A percentile compares a stretch with the other conserved stretches of the same genome.
phyloP scores from a whole-genome alignment of 345 rosid species.

The Noccaea caerulescens region DNA sequence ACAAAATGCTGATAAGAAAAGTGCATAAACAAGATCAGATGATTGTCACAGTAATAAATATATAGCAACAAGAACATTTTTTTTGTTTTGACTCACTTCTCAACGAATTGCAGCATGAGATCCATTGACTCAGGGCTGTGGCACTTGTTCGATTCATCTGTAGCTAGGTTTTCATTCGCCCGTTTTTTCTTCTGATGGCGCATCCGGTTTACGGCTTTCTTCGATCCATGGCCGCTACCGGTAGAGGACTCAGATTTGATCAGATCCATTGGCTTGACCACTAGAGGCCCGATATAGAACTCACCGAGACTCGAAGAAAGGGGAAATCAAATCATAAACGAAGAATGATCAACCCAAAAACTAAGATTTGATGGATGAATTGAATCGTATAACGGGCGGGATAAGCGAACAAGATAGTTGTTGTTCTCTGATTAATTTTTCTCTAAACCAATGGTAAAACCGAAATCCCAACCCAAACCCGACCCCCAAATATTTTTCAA shows the following conservation, averaged over 20 bases:
- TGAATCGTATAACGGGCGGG: too few relatives aligned
- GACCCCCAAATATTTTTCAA: too few relatives aligned
- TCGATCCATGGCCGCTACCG: slow-evolving; percentile 70
- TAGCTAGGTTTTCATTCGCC: slow-evolving; percentile 13
- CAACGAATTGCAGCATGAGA: neutral
- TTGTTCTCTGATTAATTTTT: too few relatives aligned
- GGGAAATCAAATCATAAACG: too few relatives aligned
- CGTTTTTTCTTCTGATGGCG: slow-evolving; percentile 58
- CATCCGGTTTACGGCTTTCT: slow-evolving; percentile 65
- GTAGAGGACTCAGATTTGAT: slow-evolving; percentile 45
- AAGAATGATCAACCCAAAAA: too few relatives aligned
- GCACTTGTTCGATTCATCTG: neutral
- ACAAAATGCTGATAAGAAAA: slow-evolving; percentile 54
- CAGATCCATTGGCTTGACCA: slow-evolving; percentile 33
- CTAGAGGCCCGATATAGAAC: too few relatives aligned
- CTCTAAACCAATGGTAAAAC: too few relatives aligned
- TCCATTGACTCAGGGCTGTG: neutral
- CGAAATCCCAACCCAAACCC: too few relatives aligned
- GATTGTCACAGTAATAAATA: neutral
- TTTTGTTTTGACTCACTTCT: slow-evolving; percentile 34
- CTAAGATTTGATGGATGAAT: too few relatives aligned
- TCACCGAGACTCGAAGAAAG: too few relatives aligned
- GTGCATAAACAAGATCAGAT: slow-evolving; percentile 16
- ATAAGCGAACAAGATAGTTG: too few relatives aligned
- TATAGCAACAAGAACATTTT: neutral